Percentiles rank a stretch among this genome's conserved stretches.
Evolutionary conservation across 441 rosid genomes (phyloP).

Genomic region (Pelargonium fulgidum): DNA sequence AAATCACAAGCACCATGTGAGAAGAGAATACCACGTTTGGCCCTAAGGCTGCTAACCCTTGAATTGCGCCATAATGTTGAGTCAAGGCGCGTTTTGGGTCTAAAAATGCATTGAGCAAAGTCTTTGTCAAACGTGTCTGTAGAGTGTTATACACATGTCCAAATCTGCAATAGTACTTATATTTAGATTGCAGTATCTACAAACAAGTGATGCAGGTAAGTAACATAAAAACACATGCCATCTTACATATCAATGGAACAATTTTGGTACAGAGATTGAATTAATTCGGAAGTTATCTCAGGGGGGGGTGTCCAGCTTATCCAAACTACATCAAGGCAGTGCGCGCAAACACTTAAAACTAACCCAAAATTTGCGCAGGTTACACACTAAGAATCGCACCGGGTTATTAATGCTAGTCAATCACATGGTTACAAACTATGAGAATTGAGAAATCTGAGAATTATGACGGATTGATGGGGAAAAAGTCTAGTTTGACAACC

Average conservation of each 20-base stretch:
- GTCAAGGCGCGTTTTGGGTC: constrained; percentile 78
- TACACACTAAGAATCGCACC: neutral
- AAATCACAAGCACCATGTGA: constrained; percentile 10
- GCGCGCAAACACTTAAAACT: neutral
- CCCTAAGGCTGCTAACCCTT: constrained; percentile 85
- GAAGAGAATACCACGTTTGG: constrained; percentile 64
- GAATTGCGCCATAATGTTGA: constrained; percentile 92
- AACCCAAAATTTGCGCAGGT: neutral
- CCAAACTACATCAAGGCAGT: neutral
- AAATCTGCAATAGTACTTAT: constrained; percentile 42
- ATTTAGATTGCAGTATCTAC: neutral
- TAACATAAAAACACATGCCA: no score
- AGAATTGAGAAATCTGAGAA: neutral
- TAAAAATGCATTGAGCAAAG: constrained; percentile 71
- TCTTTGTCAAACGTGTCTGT: constrained; percentile 83
- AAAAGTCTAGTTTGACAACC: neutral
- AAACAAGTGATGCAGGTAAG: no score
- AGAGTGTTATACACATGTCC: constrained; percentile 71
- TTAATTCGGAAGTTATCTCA: neutral
- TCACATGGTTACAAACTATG: neutral
- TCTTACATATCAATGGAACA: no score
- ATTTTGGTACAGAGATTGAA: neutral
- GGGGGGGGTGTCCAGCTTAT: neutral
- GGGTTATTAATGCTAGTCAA: neutral
- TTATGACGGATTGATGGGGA: neutral